These are phyloP conservation scores for Podospora anserina DNA, from an alignment of 495 filamentous ascomycete genomes.

Conservation along the genomic window DNA sequence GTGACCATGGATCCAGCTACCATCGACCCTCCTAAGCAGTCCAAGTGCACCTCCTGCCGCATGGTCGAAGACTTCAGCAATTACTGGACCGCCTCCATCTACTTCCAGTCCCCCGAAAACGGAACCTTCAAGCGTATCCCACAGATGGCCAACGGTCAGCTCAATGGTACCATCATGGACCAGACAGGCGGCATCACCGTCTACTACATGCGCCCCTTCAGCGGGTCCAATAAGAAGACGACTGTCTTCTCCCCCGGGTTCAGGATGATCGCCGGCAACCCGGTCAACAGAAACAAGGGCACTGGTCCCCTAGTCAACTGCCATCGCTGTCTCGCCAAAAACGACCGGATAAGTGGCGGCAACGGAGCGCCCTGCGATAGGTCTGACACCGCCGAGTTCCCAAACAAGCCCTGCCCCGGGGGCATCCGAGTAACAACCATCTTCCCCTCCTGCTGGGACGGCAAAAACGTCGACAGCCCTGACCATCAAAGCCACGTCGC, in stretches of 20 bases:
- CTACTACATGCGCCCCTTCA: slow-evolving; percentile 45
- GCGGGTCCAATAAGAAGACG: slow-evolving; percentile 37
- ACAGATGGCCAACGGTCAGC: slow-evolving; percentile 39
- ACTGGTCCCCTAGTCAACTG: slow-evolving; percentile 50
- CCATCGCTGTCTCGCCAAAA: slow-evolving; percentile 64
- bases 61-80: slow-evolving; percentile 40
- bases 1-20: slow-evolving; percentile 35
- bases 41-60: slow-evolving; percentile 39
- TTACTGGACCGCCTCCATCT: slow-evolving; percentile 47
- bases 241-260: slow-evolving; percentile 48
- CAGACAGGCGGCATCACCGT: slow-evolving; percentile 45
- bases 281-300: slow-evolving; percentile 45
- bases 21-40: slow-evolving; percentile 34
- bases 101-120: slow-evolving; percentile 43
- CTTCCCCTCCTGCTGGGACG: slow-evolving; percentile 68
- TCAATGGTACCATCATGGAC: slow-evolving; percentile 36
- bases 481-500: slow-evolving; percentile 64
- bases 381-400: slow-evolving; percentile 35
- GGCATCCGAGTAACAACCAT: slow-evolving; percentile 45
- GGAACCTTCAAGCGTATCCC: slow-evolving; percentile 44
- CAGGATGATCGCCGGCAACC: slow-evolving; percentile 71
- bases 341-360: slow-evolving; percentile 52
- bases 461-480: slow-evolving; percentile 56
- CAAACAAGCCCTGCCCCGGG: slow-evolving; percentile 29
- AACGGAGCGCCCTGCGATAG: slow-evolving; percentile 8